Conservation (phyloP, 2,329 filamentous ascomycete genomes). For the Plectosphaerella plurivora region DNA sequence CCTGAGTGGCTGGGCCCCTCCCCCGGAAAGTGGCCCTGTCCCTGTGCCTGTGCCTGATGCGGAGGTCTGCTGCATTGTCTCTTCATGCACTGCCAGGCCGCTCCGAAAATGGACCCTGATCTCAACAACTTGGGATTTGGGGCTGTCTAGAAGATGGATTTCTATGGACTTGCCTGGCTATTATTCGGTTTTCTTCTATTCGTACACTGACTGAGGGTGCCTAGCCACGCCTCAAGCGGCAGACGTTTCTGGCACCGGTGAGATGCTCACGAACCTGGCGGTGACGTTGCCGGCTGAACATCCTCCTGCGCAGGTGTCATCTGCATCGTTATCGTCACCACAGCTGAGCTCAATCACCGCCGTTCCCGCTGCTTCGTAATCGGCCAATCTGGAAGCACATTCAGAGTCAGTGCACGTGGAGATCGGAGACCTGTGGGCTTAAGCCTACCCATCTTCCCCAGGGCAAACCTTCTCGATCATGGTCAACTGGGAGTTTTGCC, state of each 20-base stretch:
- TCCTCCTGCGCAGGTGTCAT: constrained; percentile 1
- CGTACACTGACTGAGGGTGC: too few relatives aligned
- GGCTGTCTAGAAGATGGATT: background rate
- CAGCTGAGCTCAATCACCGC: constrained; percentile 9
- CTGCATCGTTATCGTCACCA: constrained; percentile 1
- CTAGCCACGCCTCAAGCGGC: too few relatives aligned
- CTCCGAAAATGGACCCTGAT: too few relatives aligned
- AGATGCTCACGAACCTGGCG: constrained; percentile 23
- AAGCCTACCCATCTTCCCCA: constrained; percentile 23
- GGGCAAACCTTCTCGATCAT: constrained; percentile 42
- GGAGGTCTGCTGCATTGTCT: too few relatives aligned
- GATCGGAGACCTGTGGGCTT: background rate
- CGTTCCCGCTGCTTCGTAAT: constrained; percentile 26
- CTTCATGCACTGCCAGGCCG: too few relatives aligned
- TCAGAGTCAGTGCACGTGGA: background rate
- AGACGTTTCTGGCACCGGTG: constrained; percentile 12
- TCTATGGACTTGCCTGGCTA: background rate
- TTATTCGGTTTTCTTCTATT: background rate
- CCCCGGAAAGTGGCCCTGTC: background rate
- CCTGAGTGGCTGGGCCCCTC: background rate
- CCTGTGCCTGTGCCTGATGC: too few relatives aligned
- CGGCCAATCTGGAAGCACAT: constrained; percentile 13
- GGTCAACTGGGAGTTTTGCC: constrained; percentile 27
- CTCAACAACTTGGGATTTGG: too few relatives aligned
- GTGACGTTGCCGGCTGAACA: constrained; percentile 18